Percentiles rank a stretch among this genome's conserved stretches.
Evolutionary conservation across 2,329 filamentous ascomycete species (phyloP).

Genomic region (Verticillium tricorpus): DNA sequence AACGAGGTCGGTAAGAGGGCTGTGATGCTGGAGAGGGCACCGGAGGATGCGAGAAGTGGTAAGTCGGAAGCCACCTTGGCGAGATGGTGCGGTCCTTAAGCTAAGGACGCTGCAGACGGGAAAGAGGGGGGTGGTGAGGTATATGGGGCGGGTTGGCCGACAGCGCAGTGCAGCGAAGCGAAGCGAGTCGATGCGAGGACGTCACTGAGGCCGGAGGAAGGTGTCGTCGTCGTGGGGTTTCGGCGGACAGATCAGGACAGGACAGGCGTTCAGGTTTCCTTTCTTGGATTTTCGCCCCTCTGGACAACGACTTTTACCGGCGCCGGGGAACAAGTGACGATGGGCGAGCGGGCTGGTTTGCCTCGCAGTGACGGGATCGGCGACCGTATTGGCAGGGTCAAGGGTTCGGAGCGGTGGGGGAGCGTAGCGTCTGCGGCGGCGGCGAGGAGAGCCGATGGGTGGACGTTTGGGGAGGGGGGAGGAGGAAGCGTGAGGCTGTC

Average conservation of each 20-base stretch:
- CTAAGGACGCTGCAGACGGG: conserved; percentile 12
- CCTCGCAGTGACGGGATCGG: conserved; percentile 1
- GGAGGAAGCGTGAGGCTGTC: conserved; percentile 10
- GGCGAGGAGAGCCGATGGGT: not conserved
- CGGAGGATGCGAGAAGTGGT: conserved; percentile 54
- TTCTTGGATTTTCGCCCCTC: not conserved
- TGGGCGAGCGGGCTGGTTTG: not conserved
- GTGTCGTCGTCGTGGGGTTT: not conserved
- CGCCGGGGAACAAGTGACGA: conserved; percentile 1
- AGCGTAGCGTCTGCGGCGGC: not conserved
- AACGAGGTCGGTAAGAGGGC: conserved; percentile 41
- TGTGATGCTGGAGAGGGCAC: conserved; percentile 58
- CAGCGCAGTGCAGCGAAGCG: not conserved
- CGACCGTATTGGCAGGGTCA: not conserved
- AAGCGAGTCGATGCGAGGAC: not conserved
- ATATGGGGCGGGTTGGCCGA: not conserved
- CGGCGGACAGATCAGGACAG: not conserved
- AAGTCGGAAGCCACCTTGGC: conserved; percentile 61
- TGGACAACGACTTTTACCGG: not conserved
- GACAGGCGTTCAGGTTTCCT: not conserved
- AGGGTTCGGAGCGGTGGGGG: not conserved
- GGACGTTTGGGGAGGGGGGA: too few relatives aligned
- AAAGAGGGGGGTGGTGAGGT: not conserved
- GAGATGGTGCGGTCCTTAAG: conserved; percentile 22
- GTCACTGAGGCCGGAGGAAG: not conserved